Evolutionary conservation across 2,329 filamentous ascomycete species (phyloP).

Genomic region (Neonectria hederae): DNA sequence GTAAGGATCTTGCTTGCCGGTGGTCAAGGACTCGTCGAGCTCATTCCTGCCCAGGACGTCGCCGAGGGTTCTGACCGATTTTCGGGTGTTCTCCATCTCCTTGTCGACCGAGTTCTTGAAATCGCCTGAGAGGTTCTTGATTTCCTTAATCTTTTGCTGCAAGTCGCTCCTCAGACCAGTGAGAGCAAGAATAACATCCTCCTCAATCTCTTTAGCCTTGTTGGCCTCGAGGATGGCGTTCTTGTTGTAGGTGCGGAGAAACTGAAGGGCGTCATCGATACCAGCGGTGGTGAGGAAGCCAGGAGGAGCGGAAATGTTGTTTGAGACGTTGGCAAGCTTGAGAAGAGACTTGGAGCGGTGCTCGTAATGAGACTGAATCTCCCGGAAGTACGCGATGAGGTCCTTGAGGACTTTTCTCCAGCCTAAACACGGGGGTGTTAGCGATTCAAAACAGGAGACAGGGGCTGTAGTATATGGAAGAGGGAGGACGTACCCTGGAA

Average conservation of each 20-base stretch:
- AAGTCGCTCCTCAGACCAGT: conserved; percentile 88
- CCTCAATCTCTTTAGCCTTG: conserved; percentile 90
- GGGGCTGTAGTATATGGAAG: background rate
- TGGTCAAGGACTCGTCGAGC: conserved; percentile 74
- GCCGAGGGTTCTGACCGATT: conserved; percentile 81
- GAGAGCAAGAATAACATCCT: conserved; percentile 88
- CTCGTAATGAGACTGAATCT: conserved; percentile 91
- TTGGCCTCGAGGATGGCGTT: conserved; percentile 81
- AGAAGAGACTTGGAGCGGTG: conserved; percentile 81
- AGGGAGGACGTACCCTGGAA: conserved; percentile 77
- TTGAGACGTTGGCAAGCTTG: conserved; percentile 85
- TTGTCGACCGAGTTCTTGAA: conserved; percentile 98
- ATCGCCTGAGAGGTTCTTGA: conserved; percentile 90
- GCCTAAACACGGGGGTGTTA: conserved; percentile 58
- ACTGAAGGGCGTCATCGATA: conserved; percentile 85
- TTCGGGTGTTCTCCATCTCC: conserved; percentile 87
- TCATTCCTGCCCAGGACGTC: conserved; percentile 84
- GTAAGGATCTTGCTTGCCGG: conserved; percentile 92
- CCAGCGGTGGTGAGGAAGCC: conserved; percentile 83
- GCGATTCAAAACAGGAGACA: background rate
- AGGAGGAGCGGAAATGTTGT: conserved; percentile 78
- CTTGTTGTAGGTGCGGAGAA: conserved; percentile 85
- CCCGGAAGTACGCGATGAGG: conserved; percentile 91
- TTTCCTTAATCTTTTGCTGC: conserved; percentile 97
- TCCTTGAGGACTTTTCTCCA: conserved; percentile 98